Conservation (phyloP, 2,329 filamentous ascomycete genomes). For the Curvularia eragrostidis region DNA sequence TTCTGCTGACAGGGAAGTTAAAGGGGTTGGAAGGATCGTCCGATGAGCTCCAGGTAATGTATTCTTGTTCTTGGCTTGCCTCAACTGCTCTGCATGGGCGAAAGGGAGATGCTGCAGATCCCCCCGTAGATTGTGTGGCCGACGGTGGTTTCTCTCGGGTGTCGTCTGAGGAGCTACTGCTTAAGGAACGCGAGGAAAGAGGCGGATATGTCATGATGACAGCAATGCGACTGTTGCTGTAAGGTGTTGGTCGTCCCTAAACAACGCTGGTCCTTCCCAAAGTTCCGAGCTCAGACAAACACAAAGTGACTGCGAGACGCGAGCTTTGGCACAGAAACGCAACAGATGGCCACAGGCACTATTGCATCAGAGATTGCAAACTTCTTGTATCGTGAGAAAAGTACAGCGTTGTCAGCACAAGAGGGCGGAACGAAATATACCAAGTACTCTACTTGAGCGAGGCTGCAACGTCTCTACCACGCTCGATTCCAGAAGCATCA, state of each 20-base stretch:
- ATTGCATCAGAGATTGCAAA: no score
- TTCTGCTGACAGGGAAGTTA: constrained; percentile 52
- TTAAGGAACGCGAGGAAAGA: background rate
- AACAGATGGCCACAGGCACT: no score
- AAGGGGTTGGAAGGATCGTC: constrained; percentile 45
- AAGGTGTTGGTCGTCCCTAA: background rate
- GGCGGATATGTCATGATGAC: constrained; percentile 1
- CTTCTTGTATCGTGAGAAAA: no score
- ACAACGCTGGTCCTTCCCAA: background rate
- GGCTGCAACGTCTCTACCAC: background rate
- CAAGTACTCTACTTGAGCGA: background rate
- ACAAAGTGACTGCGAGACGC: background rate
- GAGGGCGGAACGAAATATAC: background rate
- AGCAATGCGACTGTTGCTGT: background rate
- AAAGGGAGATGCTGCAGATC: background rate
- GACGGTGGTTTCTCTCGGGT: background rate
- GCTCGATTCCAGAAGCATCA: background rate
- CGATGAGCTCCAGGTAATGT: constrained; percentile 30
- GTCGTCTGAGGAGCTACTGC: background rate
- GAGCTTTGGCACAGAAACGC: background rate
- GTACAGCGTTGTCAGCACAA: background rate
- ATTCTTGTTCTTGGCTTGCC: constrained; percentile 7
- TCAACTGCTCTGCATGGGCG: background rate
- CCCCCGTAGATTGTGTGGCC: background rate
- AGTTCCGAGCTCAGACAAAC: background rate